Conservation (phyloP, 2,329 filamentous ascomycete genomes). For the Colletotrichum sp. region DNA sequence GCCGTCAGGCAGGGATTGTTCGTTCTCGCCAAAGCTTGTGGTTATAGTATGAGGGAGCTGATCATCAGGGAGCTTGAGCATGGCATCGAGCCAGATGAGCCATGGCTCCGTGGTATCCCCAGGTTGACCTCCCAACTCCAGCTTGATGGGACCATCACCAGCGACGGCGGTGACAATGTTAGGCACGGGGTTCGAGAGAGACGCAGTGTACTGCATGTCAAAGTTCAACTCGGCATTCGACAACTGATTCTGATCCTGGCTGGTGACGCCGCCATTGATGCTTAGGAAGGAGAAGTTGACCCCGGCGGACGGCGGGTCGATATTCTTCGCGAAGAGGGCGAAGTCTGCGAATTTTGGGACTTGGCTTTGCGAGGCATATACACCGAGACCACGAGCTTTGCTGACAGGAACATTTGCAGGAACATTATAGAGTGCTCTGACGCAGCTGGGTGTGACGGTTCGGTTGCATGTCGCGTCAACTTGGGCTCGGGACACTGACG, state of each 20-base stretch:
- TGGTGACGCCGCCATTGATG: constrained; percentile 56
- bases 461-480: constrained; percentile 36
- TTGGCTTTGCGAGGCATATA: constrained; percentile 45
- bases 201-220: constrained; percentile 41
- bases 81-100: constrained; percentile 65
- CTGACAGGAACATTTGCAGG: constrained; percentile 34
- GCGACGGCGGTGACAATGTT: constrained; percentile 37
- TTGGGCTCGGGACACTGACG: not conserved
- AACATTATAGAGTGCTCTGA: constrained; percentile 50
- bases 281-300: constrained; percentile 61
- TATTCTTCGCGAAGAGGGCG: constrained; percentile 58
- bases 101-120: constrained; percentile 65
- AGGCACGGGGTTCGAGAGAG: constrained; percentile 36
- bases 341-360: constrained; percentile 61
- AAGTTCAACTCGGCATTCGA: constrained; percentile 39
- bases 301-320: constrained; percentile 55
- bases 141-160: constrained; percentile 28
- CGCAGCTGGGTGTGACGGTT: constrained; percentile 47
- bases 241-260: constrained; percentile 44
- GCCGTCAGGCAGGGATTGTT: constrained; percentile 64
- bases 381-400: constrained; percentile 30
- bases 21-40: constrained; percentile 75
- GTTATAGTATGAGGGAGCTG: constrained; percentile 67
- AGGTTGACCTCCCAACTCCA: not conserved
- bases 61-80: constrained; percentile 57